Evolutionary conservation across 371 early-diverging fungal species (phyloP), one percentile per base, ranked within the genome.

Genomic region (Dichotomocladium elegans): DNA sequence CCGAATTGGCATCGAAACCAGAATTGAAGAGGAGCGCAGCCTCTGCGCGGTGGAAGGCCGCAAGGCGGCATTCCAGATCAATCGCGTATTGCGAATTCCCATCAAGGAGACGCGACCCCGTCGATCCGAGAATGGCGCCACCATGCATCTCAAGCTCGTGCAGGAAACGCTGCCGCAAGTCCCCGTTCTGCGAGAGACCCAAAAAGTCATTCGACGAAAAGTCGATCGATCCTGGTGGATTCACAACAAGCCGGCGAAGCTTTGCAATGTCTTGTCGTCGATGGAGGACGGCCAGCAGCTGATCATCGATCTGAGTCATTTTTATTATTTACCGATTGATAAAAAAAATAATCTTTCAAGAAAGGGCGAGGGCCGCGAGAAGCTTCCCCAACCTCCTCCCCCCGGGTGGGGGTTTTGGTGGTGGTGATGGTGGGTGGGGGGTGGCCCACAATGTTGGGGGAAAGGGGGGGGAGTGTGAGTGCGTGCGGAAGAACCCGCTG

Each of bases 161-260:
- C 19, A 78, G 53, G 56, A 79, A 85, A 2, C 58, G 61, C 17
- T 63, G 43, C 40, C 74, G 66, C 41, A 85, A 68, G 1, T 24
- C 24, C 0, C 59, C 27, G 51, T 68, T 73, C 21, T 78, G 69
- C 27, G 91, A 77, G 4, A 92, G 74, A 0, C 90, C 89, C 2
- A 92, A 66, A 68, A 90, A 92, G 60, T 92, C 91, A 67, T 92
- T 92, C 41, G 90, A 89, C 19, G 87, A 82, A 63, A 92, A 92
- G 60, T 92, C 92, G 25, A 77, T 67, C 24, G 66, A 57, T 30
- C 57, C 41, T 11, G 55, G 21, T 26, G 58, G 61, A 46, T 74
- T 77, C 29, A 72, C 63, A 6, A 74, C 70, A 9, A 77, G 64
- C 45, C 64, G 57, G 26, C 77, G 68, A 15, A 72, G 41, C 53